phyloP scores from a whole-genome alignment of 2,329 filamentous ascomycete species.

The Lizonia empirigonia region DNA sequence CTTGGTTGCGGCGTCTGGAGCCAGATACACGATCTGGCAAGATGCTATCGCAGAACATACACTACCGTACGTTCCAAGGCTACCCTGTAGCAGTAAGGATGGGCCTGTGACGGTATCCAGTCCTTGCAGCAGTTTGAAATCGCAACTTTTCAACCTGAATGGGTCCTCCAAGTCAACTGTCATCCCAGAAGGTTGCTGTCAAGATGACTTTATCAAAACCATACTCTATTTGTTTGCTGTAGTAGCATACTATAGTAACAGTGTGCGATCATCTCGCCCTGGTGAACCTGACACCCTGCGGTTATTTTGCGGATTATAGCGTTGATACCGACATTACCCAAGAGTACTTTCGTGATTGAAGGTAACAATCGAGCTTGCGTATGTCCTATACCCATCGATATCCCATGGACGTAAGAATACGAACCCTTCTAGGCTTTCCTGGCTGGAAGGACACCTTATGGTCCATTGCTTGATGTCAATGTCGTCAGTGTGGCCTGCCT shows the following conservation, averaged over 20 bases:
- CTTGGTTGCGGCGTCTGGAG: no score
- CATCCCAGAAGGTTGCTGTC: not conserved
- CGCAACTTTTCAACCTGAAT: no score
- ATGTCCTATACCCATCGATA: not conserved
- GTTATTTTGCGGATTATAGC: not conserved
- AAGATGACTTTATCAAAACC: not conserved
- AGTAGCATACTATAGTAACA: no score
- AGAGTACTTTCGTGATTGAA: not conserved
- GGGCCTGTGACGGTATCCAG: no score
- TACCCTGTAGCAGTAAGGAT: no score
- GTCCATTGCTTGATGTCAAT: not conserved
- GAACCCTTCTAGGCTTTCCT: not conserved
- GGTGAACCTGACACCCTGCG: not conserved
- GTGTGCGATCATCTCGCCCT: not conserved
- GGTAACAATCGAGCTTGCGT: not conserved
- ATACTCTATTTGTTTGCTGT: no score
- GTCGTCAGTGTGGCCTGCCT: not conserved
- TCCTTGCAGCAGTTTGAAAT: no score
- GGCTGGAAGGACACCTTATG: not conserved
- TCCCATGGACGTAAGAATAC: not conserved
- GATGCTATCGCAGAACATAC: no score
- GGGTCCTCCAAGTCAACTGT: no score
- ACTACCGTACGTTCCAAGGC: no score
- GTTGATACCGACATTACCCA: not conserved
- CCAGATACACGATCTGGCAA: no score